These are phyloP conservation scores for Hypoxylon sp. DNA, from an alignment of 2,329 filamentous ascomycete genomes.

Conservation along the genomic window DNA sequence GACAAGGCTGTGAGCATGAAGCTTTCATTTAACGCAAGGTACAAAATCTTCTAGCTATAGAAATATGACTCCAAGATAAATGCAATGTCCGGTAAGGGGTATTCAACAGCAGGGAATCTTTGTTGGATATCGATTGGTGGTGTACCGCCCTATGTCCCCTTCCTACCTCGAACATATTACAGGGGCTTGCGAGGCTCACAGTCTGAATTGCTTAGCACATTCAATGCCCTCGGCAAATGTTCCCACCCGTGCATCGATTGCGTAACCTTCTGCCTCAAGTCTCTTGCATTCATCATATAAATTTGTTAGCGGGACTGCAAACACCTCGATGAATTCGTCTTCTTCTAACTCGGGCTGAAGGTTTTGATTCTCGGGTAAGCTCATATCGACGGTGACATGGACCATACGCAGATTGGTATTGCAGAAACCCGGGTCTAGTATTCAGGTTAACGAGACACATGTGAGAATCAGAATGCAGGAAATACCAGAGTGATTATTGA, in stretches of 20 bases:
- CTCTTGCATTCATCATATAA: conserved; percentile 77
- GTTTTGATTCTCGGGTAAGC: conserved; percentile 76
- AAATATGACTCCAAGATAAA: neutral
- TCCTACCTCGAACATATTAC: conserved; percentile 4
- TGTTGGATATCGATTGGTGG: conserved; percentile 13
- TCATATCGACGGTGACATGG: conserved; percentile 80
- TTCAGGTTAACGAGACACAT: conserved; percentile 36
- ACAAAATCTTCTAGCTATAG: conserved; percentile 4
- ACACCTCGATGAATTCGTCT: conserved; percentile 86
- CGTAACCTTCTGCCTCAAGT: conserved; percentile 79
- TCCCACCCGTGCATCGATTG: conserved; percentile 83
- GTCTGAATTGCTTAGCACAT: conserved; percentile 71
- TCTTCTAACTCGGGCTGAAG: conserved; percentile 80
- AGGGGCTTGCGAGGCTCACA: conserved; percentile 49
- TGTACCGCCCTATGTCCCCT: neutral
- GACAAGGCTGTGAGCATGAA: neutral
- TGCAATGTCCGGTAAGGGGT: conserved; percentile 15
- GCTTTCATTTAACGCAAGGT: conserved; percentile 3
- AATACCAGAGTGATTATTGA: neutral
- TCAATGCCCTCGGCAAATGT: conserved; percentile 85
- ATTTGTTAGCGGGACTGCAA: conserved; percentile 74
- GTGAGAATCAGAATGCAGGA: neutral
- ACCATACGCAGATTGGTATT: conserved; percentile 79
- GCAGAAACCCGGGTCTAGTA: conserved; percentile 72
- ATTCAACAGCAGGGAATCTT: conserved; percentile 30